These are phyloP conservation scores for Apiotrichum mycotoxinovorans DNA, from an alignment of 1,284 basidiomycete species.

Conservation along the genomic window DNA sequence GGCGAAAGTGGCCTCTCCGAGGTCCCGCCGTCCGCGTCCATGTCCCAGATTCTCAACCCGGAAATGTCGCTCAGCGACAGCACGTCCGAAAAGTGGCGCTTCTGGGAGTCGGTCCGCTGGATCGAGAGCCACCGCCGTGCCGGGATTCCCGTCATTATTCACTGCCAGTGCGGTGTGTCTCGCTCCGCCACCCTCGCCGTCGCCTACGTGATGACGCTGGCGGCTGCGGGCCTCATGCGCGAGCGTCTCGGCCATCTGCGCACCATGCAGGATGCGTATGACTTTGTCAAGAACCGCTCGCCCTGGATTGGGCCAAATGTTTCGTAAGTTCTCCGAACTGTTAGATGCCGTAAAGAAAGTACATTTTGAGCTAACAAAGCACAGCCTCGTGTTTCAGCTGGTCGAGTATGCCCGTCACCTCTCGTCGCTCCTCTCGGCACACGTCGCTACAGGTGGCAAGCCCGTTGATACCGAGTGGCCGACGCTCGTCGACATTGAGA, in stretches of 20 bases:
- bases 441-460: constrained; percentile 13
- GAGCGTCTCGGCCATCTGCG: constrained; percentile 66
- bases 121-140: constrained; percentile 70
- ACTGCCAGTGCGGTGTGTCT: constrained; percentile 95
- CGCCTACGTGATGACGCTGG: constrained; percentile 91
- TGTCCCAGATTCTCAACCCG: constrained; percentile 23
- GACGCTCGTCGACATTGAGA: constrained; percentile 56
- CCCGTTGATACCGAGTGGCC: constrained; percentile 33
- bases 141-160: constrained; percentile 76
- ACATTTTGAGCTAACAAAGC: not conserved
- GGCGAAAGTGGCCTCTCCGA: constrained; percentile 81
- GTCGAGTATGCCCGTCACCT: constrained; percentile 87
- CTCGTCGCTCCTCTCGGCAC: constrained; percentile 58
- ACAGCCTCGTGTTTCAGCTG: constrained; percentile 90
- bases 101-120: constrained; percentile 74
- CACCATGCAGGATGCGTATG: constrained; percentile 88
- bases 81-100: constrained; percentile 53
- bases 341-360: not conserved
- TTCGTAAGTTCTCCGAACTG: constrained; percentile 63
- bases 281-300: constrained; percentile 83
- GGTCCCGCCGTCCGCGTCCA: constrained; percentile 31
- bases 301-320: constrained; percentile 90
- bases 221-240: constrained; percentile 64
- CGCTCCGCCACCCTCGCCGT: constrained; percentile 89
- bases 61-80: not conserved